Conservation (phyloP, 208 protist species). For the Acanthamoeba triangularis region DNA sequence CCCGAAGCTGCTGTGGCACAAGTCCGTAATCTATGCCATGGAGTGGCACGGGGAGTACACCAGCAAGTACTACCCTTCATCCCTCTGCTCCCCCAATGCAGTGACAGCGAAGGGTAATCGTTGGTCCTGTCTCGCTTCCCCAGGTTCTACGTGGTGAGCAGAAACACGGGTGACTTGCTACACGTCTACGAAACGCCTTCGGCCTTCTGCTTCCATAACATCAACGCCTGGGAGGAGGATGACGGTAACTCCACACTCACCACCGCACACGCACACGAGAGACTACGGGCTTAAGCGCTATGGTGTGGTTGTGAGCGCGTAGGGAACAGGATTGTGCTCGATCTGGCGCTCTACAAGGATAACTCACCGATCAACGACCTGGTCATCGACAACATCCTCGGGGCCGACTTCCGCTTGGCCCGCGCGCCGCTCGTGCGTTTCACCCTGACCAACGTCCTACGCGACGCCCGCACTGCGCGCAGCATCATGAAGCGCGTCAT, state of each 20-base stretch:
- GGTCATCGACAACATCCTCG: neutral
- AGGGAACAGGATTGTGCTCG: constrained; percentile 11
- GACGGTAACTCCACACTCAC: neutral
- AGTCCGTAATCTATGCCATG: neutral
- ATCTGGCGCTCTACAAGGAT: constrained; percentile 3
- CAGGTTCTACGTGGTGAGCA: constrained; percentile 7
- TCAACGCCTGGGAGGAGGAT: constrained; percentile 41
- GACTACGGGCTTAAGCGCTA: neutral
- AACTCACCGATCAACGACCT: neutral
- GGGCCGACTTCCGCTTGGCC: neutral
- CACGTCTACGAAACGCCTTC: neutral
- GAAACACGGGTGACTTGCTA: neutral
- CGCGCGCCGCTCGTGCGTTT: neutral
- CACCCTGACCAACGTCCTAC: neutral
- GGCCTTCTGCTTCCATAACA: constrained; percentile 29
- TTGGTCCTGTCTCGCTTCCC: neutral
- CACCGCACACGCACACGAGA: no score
- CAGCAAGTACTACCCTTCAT: neutral
- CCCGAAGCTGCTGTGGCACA: neutral
- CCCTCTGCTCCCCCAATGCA: neutral
- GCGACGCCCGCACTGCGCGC: neutral
- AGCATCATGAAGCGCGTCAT: neutral
- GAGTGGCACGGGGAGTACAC: neutral
- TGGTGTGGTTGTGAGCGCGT: neutral
- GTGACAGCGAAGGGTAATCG: neutral